phyloP scores from a whole-genome alignment of 306 rosid genomes.

The Sindora glabra region DNA sequence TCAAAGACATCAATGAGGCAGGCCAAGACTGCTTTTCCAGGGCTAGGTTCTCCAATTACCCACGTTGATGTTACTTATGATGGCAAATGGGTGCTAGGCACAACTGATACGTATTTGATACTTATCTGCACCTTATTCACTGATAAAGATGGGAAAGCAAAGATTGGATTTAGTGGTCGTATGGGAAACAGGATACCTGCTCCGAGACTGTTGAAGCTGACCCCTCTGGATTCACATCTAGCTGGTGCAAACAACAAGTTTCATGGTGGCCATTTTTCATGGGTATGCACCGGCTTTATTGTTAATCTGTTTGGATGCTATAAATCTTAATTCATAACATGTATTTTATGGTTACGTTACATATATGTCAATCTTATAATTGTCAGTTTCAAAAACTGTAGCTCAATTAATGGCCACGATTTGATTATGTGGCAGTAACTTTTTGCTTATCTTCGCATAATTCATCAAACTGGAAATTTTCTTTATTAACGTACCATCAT shows the following conservation, averaged over 20 bases:
- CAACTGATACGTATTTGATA: constrained; percentile 71
- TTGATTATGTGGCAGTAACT: not conserved
- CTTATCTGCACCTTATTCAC: constrained; percentile 77
- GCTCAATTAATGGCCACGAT: constrained; percentile 1
- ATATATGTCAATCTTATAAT: not conserved
- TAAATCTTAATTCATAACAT: not conserved
- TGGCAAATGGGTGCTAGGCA: constrained; percentile 88
- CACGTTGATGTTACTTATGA: constrained; percentile 85
- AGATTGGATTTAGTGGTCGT: constrained; percentile 79
- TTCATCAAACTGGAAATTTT: not conserved
- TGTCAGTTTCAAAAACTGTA: not conserved
- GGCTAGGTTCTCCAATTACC: constrained; percentile 76
- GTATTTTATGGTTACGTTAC: not conserved
- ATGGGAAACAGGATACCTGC: constrained; percentile 84
- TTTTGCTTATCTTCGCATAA: not conserved
- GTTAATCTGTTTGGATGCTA: not conserved
- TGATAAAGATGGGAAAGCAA: constrained; percentile 84
- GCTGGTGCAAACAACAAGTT: constrained; percentile 70
- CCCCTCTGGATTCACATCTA: constrained; percentile 86
- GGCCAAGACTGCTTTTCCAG: constrained; percentile 92
- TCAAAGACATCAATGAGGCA: constrained; percentile 81
- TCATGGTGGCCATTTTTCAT: constrained; percentile 91
- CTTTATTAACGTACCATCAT: not conserved
- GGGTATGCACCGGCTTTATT: constrained; percentile 47
- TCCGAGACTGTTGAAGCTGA: constrained; percentile 82